Evolutionary conservation across 805 yeast species (phyloP), one percentile per base, ranked within the genome.

Genomic region (Yarrowia sp.): DNA sequence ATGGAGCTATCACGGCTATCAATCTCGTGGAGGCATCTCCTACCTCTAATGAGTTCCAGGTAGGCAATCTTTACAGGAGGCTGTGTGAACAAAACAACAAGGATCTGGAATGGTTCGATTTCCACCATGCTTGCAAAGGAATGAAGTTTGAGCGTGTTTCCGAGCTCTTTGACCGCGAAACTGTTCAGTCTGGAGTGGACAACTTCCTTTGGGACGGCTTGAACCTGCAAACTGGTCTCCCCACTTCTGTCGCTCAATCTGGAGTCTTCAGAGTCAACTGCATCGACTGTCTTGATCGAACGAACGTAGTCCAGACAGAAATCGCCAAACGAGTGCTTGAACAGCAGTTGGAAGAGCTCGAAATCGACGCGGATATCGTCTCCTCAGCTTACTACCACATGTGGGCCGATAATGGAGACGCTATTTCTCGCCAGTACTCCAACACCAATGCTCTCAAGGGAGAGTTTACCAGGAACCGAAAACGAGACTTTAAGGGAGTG

Each of bases 1-100:
- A 95, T 75, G 98, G 98, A 46, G 86, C 85, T 14, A 88, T 89
- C 74, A 92, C 85, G 76, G 82, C 93, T 71, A 97, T 95, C 34
- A 95, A 94, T 77, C 82, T 95, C 72, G 99, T 95, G 49, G 92
- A 94, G 63, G 67, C 67, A 2, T 42, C 52, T 12, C 34, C 46
- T 2, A 14, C 61, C 10, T 61, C 66, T 4, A 61, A 44, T 14
- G 66, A 61, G 46, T 61, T 61, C 46, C 55, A 61, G 55, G 66
- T 61, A 1, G 67, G 67, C n/a, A 33, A 49, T 12, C 8, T 50
- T 34, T 50, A 50, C 42, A 52, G 14, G n/a, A 49, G 30, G n/a
- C 49, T 64, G 34, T 49, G 58, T 30, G 38, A 20, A 12, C 55
- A 34, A 13, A 38, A 61, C 36, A 7, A 6, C 24, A 44, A 46